phyloP scores from a whole-genome alignment of 2,329 filamentous ascomycete species.

The Sphaerulina populicola region DNA sequence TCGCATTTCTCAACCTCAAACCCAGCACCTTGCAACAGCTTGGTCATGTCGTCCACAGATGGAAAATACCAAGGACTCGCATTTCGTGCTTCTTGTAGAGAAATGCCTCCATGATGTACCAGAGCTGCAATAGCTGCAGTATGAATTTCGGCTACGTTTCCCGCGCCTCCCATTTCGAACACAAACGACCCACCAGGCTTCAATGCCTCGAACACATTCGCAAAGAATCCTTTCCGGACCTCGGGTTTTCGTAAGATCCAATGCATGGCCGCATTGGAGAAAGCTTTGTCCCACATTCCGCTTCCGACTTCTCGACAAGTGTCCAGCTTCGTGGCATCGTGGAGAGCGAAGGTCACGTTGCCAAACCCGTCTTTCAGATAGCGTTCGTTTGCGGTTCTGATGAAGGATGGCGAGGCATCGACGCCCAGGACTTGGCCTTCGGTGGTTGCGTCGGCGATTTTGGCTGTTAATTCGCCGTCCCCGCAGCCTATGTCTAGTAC shows the following conservation, averaged over 20 bases:
- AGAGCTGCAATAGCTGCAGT: conserved; percentile 50
- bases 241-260: conserved; percentile 43
- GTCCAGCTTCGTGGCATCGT: conserved; percentile 30
- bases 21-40: conserved; percentile 34
- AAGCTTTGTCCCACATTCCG: conserved; percentile 34
- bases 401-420: conserved; percentile 37
- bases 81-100: conserved; percentile 43
- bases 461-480: conserved; percentile 36
- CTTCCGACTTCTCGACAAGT: conserved; percentile 15
- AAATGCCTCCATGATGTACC: conserved; percentile 40
- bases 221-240: conserved; percentile 47
- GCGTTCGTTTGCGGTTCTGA: conserved; percentile 30
- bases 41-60: conserved; percentile 51
- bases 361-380: conserved; percentile 11
- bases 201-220: conserved; percentile 45
- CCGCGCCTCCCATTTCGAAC: conserved; percentile 65
- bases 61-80: conserved; percentile 65
- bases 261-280: conserved; percentile 40
- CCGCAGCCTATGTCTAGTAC: conserved; percentile 38
- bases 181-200: conserved; percentile 51
- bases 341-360: conserved; percentile 28
- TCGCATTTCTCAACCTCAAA: conserved; percentile 46
- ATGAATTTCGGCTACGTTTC: conserved; percentile 58
- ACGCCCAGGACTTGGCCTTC: conserved; percentile 33
- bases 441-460: conserved; percentile 28